Evolutionary conservation across 2,329 filamentous ascomycete genomes (phyloP).

Genomic region (Daldinia eschscholtzii): DNA sequence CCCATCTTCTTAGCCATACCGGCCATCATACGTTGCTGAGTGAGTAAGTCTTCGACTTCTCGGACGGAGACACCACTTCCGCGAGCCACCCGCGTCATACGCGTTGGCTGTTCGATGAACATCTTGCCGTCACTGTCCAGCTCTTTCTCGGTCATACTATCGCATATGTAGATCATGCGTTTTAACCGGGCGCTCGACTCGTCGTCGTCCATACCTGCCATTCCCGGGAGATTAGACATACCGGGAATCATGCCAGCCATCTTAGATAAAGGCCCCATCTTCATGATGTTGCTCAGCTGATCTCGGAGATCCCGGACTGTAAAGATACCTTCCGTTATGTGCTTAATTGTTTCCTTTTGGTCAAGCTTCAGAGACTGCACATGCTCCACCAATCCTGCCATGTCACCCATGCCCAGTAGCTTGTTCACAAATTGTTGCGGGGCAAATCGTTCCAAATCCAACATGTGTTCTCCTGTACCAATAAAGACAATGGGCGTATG

Average conservation of each 20-base stretch:
- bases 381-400: conserved; percentile 94
- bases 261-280: conserved; percentile 97
- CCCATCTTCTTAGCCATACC: conserved; percentile 99
- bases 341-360: conserved; percentile 99
- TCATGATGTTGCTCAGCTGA: conserved; percentile 98
- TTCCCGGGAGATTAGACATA: conserved; percentile 80
- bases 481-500: conserved; percentile 98
- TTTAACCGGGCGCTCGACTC: conserved; percentile 94
- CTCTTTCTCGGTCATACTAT: conserved; percentile 97
- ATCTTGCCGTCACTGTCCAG: conserved; percentile 95
- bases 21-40: conserved; percentile 98
- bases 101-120: conserved; percentile 89
- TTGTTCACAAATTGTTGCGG: conserved; percentile 95
- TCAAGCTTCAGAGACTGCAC: conserved; percentile 95
- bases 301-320: conserved; percentile 94
- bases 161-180: conserved; percentile 99
- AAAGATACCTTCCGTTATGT: conserved; percentile 96
- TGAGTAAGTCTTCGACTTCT: conserved; percentile 96
- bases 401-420: conserved; percentile 96
- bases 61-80: conserved; percentile 91
- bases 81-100: conserved; percentile 91
- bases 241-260: conserved; percentile 99
- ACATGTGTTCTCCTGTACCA: conserved; percentile 96
- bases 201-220: conserved; percentile 96
- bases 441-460: conserved; percentile 92